Evolutionary conservation across 305 asterid genomes (phyloP), one percentile per base, ranked within the genome.

Genomic region (Ilex paraguariensis): DNA sequence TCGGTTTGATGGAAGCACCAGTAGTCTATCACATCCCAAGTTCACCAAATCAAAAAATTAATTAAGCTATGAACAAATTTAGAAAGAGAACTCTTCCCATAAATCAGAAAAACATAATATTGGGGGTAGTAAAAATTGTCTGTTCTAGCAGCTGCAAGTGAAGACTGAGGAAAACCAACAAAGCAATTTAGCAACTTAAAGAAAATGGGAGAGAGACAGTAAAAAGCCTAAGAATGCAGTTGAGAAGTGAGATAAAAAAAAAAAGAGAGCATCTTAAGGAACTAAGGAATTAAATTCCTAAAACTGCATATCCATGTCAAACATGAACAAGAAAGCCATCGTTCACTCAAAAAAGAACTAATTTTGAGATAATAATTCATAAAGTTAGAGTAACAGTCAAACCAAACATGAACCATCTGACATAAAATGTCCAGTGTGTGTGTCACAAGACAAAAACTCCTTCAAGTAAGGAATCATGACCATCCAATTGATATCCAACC

Each of bases 101-200:
- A n/a, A n/a, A n/a, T n/a, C n/a, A n/a, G n/a, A n/a, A n/a, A n/a
- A n/a, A n/a, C n/a, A n/a, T n/a, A n/a, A n/a, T n/a, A n/a, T n/a
- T n/a, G 99, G 45, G 99, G 99, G 71, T 80, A 93, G 82, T 90
- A 93, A 62, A 93, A 93, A 63, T 93, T 93, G 72, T 93, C 99
- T 15, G 99, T 97, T 76, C 97, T 86, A n/a, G 96, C 99, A 44
- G 97, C 99, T 66, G 96, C 94, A 71, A 93, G 96, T 54, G 99
- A 68, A 53, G 99, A 87, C 99, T 90, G 88, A 21, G 28, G 88
- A 86, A 42, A 79, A 67, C 64, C 56, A 76, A 77, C 69, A 73
- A 65, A 45, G 10, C 12, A 63, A 10, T 44, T 78, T 67, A 75
- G 71, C 48, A 21, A 28, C 61, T 56, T 16, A 1, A 42, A 51